phyloP scores from a whole-genome alignment of 768 basidiomycete genomes.

The Boletus subcaerulescens region DNA sequence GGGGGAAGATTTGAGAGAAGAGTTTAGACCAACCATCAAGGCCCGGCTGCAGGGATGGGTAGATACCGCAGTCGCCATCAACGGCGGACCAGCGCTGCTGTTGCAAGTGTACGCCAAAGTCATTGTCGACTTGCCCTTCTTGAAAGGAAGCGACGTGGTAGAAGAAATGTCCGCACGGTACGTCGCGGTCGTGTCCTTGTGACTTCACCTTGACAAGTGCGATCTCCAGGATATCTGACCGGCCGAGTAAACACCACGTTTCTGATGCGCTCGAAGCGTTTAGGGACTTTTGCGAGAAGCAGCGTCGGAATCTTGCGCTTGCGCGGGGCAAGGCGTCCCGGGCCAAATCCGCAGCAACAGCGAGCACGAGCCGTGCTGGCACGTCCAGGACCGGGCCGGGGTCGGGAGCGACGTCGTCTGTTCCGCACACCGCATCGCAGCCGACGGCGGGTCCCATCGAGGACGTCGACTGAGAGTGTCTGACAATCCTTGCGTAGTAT shows the following conservation, averaged over 20 bases:
- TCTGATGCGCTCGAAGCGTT: slow-evolving; percentile 50
- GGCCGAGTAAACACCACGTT: slow-evolving; percentile 51
- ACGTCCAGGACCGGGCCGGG: neutral
- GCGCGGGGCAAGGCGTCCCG: slow-evolving; percentile 19
- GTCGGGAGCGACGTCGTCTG: slow-evolving; percentile 12
- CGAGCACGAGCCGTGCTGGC: neutral
- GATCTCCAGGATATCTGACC: slow-evolving; percentile 45
- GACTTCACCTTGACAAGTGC: too few relatives aligned
- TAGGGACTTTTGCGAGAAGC: slow-evolving; percentile 47
- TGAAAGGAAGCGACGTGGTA: slow-evolving; percentile 48
- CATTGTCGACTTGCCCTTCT: slow-evolving; percentile 54
- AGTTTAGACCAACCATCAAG: slow-evolving; percentile 57
- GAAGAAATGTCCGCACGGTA: slow-evolving; percentile 56
- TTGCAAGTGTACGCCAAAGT: slow-evolving; percentile 43
- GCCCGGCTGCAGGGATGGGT: slow-evolving; percentile 59
- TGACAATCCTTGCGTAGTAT: too few relatives aligned
- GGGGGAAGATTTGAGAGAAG: slow-evolving; percentile 56
- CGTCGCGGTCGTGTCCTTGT: slow-evolving; percentile 5
- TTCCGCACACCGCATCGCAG: neutral
- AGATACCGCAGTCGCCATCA: slow-evolving; percentile 36
- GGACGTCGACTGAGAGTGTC: slow-evolving; percentile 30
- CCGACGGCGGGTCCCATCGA: slow-evolving; percentile 20
- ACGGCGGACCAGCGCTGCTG: slow-evolving; percentile 38
- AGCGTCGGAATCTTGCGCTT: slow-evolving; percentile 38
- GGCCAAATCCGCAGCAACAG: neutral